These are phyloP conservation scores for Sugiyamaella sp. DNA, from an alignment of 1,139 yeast genomes.

Conservation along the genomic window DNA sequence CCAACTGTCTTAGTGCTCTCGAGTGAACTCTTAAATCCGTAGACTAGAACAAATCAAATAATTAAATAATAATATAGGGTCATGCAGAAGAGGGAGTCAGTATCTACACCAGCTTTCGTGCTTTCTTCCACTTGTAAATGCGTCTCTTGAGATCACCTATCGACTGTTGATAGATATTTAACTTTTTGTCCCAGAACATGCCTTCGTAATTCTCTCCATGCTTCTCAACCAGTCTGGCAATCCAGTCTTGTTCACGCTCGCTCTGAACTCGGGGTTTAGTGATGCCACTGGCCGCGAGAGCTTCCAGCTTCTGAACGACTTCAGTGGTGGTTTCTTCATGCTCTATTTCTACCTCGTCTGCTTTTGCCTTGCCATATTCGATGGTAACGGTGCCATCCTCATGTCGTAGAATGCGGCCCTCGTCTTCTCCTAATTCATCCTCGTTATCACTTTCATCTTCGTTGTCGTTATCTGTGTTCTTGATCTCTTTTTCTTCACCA, in stretches of 20 bases:
- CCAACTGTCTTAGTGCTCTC: too few relatives aligned
- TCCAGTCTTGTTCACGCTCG: slow-evolving; percentile 77
- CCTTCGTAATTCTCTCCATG: slow-evolving; percentile 86
- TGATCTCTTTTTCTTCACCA: slow-evolving; percentile 45
- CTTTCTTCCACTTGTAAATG: slow-evolving; percentile 65
- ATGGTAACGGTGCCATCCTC: slow-evolving; percentile 68
- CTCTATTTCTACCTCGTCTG: slow-evolving; percentile 37
- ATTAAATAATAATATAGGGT: neutral
- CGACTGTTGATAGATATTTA: slow-evolving; percentile 80
- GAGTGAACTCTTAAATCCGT: neutral
- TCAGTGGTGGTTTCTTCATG: slow-evolving; percentile 40
- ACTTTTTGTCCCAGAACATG: slow-evolving; percentile 90
- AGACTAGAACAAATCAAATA: neutral
- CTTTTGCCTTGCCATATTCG: slow-evolving; percentile 58
- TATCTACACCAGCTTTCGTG: slow-evolving; percentile 18
- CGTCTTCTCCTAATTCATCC: slow-evolving; percentile 62
- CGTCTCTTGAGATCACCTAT: slow-evolving; percentile 81
- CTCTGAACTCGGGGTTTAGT: slow-evolving; percentile 62
- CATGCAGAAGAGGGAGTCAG: too few relatives aligned
- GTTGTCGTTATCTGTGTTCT: slow-evolving; percentile 37
- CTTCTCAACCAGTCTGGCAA: slow-evolving; percentile 62
- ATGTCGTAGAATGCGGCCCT: slow-evolving; percentile 79
- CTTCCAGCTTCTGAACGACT: slow-evolving; percentile 71
- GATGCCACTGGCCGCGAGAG: slow-evolving; percentile 58
- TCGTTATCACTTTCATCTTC: slow-evolving; percentile 43